Conservation (phyloP, 2,329 filamentous ascomycete species). For the Arthrobotrys sphaeroides region DNA sequence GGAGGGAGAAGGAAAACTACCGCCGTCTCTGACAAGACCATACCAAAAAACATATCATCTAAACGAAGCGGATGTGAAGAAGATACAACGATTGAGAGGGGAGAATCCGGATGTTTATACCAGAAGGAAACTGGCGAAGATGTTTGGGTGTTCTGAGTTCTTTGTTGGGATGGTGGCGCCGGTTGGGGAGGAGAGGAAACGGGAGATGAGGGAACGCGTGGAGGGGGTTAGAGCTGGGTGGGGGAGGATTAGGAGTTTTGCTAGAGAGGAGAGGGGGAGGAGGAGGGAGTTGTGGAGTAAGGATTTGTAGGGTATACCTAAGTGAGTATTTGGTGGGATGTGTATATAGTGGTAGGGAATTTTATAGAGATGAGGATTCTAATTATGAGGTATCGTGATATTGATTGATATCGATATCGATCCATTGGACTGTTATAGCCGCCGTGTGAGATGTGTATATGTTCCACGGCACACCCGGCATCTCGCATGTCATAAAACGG, state of each 20-base stretch:
- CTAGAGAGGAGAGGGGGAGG: conserved; percentile 70
- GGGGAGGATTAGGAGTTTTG: conserved; percentile 69
- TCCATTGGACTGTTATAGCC: not conserved
- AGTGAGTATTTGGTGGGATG: not conserved
- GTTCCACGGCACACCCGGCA: not conserved
- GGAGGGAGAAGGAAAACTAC: conserved; percentile 59
- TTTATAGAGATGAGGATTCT: no score
- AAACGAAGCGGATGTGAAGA: conserved; percentile 67
- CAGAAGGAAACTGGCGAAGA: conserved; percentile 68
- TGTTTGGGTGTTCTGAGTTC: conserved; percentile 71
- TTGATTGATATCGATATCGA: not conserved
- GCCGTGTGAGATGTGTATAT: no score
- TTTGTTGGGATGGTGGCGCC: conserved; percentile 71
- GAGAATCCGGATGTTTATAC: conserved; percentile 71
- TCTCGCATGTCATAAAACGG: not conserved
- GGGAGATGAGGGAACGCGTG: conserved; percentile 64
- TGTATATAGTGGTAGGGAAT: conserved; percentile 6
- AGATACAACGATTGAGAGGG: conserved; percentile 68
- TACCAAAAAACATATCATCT: conserved; percentile 72
- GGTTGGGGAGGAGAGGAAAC: conserved; percentile 65
- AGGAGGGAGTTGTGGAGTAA: conserved; percentile 70
- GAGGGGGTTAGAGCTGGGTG: conserved; percentile 69
- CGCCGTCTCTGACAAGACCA: conserved; percentile 65
- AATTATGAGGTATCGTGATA: not conserved
- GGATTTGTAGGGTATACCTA: conserved; percentile 47